phyloP scores from a whole-genome alignment of 306 rosid genomes.

The Argentina anserina region DNA sequence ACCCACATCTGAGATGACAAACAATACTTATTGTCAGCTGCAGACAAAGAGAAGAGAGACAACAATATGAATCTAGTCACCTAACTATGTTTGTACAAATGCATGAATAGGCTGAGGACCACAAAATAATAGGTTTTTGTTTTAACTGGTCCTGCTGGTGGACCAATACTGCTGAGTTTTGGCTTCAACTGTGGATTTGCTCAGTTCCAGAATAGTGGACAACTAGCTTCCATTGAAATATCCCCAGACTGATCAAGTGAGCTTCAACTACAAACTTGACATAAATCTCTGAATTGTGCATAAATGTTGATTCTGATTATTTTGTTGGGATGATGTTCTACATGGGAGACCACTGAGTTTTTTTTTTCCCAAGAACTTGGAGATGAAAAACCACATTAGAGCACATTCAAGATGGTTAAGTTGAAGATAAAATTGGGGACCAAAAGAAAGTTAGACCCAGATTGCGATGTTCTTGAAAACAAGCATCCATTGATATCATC shows the following conservation, averaged over 20 bases:
- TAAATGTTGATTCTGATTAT: neutral
- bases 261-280: neutral
- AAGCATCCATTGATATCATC: neutral
- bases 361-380: neutral
- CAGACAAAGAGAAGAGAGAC: neutral
- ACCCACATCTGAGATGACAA: neutral
- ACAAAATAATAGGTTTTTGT: conserved; percentile 10
- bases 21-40: neutral
- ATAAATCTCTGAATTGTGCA: neutral
- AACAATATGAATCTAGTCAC: neutral
- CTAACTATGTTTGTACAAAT: neutral
- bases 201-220: neutral
- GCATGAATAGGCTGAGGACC: conserved; percentile 21
- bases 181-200: neutral
- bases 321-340: neutral
- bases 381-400: neutral
- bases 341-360: neutral
- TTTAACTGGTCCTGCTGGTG: conserved; percentile 21
- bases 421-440: neutral
- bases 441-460: neutral
- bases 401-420: neutral
- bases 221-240: neutral
- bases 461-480: neutral
- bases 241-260: neutral
- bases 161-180: neutral